Percentiles rank a stretch among this genome's conserved stretches.
Conservation (phyloP, 805 yeast species). For the Candida rishiriensis region DNA sequence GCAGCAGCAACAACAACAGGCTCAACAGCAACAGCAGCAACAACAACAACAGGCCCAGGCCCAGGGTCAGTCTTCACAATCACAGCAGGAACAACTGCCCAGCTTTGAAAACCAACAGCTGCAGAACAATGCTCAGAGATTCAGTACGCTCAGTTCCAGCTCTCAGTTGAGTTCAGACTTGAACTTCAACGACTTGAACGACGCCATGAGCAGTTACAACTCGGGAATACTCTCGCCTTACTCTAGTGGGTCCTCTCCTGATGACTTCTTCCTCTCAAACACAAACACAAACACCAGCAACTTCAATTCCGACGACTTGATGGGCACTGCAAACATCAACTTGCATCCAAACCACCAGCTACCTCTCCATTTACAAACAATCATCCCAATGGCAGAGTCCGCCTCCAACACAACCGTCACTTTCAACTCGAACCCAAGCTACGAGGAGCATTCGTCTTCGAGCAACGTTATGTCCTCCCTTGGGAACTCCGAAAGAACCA, state of each 20-base stretch:
- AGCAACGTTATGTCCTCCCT: conserved; percentile 7
- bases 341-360: background rate
- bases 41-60: too few relatives aligned
- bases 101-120: too few relatives aligned
- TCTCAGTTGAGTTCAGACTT: conserved; percentile 26
- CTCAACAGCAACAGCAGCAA: conserved; percentile 7
- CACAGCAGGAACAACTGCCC: too few relatives aligned
- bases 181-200: conserved; percentile 28
- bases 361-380: conserved; percentile 1
- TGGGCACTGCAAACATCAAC: background rate
- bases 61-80: too few relatives aligned
- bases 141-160: conserved; percentile 16
- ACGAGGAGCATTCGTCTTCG: background rate
- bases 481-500: conserved; percentile 12
- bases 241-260: conserved; percentile 35
- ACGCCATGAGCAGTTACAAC: conserved; percentile 27
- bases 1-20: conserved; percentile 4
- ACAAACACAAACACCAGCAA: conserved; percentile 3
- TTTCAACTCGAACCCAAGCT: conserved; percentile 12
- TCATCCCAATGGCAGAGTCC: conserved; percentile 27
- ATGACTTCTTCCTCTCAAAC: conserved; percentile 25
- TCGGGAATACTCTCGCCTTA: conserved; percentile 32
- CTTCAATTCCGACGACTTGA: conserved; percentile 1
- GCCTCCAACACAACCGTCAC: conserved; percentile 27
- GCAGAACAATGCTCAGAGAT: conserved; percentile 7